Base-by-base conservation (phyloP, 352 stramenopile species). In the Aphanomyces stellatus region DNA sequence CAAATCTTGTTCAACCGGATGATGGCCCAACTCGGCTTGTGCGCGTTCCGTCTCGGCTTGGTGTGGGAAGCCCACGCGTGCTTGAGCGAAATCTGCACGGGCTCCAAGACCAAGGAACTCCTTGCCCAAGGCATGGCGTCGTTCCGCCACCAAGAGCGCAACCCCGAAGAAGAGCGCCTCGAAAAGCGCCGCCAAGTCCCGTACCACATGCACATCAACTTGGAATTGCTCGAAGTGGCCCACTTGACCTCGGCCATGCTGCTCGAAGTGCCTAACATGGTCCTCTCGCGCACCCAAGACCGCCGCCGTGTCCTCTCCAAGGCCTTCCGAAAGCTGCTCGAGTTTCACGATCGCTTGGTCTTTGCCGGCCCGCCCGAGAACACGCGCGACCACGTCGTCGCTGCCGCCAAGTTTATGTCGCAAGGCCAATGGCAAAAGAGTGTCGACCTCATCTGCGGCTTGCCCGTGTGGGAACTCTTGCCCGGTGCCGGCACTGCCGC, bases 151-250 rank as follows among this genome's bases (percentile, higher is more conserved):
- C 79, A 88, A 71, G 96, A 99, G 71, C 97, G 97, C 70, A 97
- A 96, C 72, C 76, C 91, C 4, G 96, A 99, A 71, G 90, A 99
- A 78, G 96, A 99, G 77, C 98, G 98, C 60, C 82, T 96, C 7
- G 97, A 99, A 75, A 96, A 96, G 61, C 91, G 97, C 76, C 86
- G 97, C 46, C 93, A 98, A 72, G 85, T 99, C 62, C 96, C 97
- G 33, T 99, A 98, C 82, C 97, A 99, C 81, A 98, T 99, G 90
- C 97, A 99, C 81, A 98, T 99, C 74, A 99, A 99, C 76, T 78
- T 99, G 22, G 97, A 99, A 72, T 72, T 99, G 68, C 80, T 99
- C 34, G 97, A 99, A 75, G 96, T 91, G 62, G 98, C 90, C 75
- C 96, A 99, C 80, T 81, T 99, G 35, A 98, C 98, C 41, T 95